Evolutionary conservation across 148 eudicot species (phyloP).

Genomic region (Persicaria tinctoria): DNA sequence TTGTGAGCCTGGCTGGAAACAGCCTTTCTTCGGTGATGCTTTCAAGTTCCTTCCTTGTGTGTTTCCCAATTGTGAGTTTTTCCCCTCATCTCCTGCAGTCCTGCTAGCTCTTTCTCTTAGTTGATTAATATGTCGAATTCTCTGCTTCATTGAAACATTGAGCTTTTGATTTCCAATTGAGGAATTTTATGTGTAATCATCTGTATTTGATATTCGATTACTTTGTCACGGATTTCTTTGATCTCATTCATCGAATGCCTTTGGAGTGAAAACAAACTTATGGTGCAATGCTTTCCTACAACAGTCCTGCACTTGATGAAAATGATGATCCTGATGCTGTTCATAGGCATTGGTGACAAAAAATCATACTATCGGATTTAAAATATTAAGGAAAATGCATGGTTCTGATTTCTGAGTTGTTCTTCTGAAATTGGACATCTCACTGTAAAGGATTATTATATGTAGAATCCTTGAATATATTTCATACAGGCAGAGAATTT

Average conservation of each 20-base stretch:
- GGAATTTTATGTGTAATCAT: no score
- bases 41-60: conserved; percentile 15
- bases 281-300: neutral
- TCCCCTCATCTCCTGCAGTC: no score
- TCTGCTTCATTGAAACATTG: neutral
- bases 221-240: neutral
- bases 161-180: neutral
- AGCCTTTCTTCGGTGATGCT: conserved; percentile 2
- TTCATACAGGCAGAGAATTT: neutral
- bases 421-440: neutral
- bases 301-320: neutral
- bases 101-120: neutral
- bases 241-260: neutral
- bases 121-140: neutral
- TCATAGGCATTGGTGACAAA: neutral
- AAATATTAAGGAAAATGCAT: neutral
- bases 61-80: conserved; percentile 15
- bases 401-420: neutral
- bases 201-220: neutral
- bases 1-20: conserved; percentile 17
- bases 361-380: no score
- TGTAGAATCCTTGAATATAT: neutral
- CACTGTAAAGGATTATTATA: neutral
- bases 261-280: neutral
- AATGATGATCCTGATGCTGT: neutral